Percentiles rank a stretch among this genome's conserved stretches.
These are phyloP conservation scores for Sphenostylis stenocarpa DNA, from an alignment of 306 rosid species.

Conservation along the genomic window DNA sequence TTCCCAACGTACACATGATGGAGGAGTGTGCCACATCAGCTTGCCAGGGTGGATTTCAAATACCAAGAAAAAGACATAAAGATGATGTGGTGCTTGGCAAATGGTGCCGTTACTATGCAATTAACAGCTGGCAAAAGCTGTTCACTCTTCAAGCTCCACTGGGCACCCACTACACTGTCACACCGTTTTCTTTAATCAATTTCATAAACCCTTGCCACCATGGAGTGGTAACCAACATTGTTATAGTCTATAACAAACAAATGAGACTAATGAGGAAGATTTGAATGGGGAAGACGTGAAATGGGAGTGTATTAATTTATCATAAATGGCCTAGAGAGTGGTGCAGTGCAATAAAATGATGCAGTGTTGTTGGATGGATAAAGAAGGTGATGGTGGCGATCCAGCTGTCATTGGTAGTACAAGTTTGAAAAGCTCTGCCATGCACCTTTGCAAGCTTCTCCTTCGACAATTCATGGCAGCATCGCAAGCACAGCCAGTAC, in stretches of 20 bases:
- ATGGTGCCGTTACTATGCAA: constrained; percentile 39
- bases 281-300: not conserved
- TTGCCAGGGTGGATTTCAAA: constrained; percentile 52
- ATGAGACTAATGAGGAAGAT: not conserved
- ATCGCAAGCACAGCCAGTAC: not conserved
- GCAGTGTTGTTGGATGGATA: not conserved
- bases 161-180: not conserved
- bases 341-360: not conserved
- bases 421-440: not conserved
- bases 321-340: not conserved
- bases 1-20: constrained; percentile 42
- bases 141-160: not conserved
- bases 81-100: constrained; percentile 25
- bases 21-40: constrained; percentile 42
- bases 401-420: constrained; percentile 49
- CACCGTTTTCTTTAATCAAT: not conserved
- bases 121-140: constrained; percentile 52
- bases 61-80: constrained; percentile 18
- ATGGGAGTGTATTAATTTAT: not conserved
- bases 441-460: constrained; percentile 1
- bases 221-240: no score
- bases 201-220: no score
- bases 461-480: not conserved
- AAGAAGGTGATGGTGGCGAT: constrained; percentile 45
- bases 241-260: not conserved